Evolutionary conservation across 148 eudicot genomes (phyloP), one percentile per base, ranked within the genome.

Genomic region (Tetragonia tetragonoides): DNA sequence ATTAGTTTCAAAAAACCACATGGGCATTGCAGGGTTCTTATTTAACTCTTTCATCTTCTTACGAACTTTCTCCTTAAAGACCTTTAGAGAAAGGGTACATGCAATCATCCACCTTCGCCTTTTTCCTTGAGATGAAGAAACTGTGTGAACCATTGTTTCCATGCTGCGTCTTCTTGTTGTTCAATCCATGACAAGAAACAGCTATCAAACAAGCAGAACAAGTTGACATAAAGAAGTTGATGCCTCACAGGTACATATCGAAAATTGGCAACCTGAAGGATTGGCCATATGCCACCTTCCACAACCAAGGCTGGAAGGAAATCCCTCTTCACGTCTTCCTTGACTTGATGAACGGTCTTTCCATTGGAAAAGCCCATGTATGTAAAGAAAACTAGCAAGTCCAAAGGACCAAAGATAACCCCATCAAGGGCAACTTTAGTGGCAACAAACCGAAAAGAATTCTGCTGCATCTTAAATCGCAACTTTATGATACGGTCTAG

Each of bases 151-250:
- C 96, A 92, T 71, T 88, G 87, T 74, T 95, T 95, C 98, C 98
- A 95, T 7, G 91, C 81, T 49, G 97, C 98, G 76, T 95, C 96
- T 80, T 92, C 80, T 84, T 95, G 98, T 76, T 95, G 98, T 81
- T 94, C 98, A 20, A 94, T 70, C 98, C 98, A 94, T 10, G 98
- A 94, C 79, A 94, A 86, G 77, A 95, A 92, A 73, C 94, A 95
- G 84, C 98, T 95, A 83, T 95, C 98, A 75, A 95, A 79, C 88
- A 95, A 85, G 85, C 98, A 92, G 88, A 95, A 95, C 77, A 91
- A 83, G 85, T 95, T 95, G 81, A 92, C 98, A 18, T 95, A 95
- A 39, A 95, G 91, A 61, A 95, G 98, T 77, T 95, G 98, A 81
- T 95, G 86, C 80, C 95, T 81, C 57, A 95, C 96, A 10, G 98